phyloP scores from a whole-genome alignment of 2,329 filamentous ascomycete species.

The Cercospora citrullina region DNA sequence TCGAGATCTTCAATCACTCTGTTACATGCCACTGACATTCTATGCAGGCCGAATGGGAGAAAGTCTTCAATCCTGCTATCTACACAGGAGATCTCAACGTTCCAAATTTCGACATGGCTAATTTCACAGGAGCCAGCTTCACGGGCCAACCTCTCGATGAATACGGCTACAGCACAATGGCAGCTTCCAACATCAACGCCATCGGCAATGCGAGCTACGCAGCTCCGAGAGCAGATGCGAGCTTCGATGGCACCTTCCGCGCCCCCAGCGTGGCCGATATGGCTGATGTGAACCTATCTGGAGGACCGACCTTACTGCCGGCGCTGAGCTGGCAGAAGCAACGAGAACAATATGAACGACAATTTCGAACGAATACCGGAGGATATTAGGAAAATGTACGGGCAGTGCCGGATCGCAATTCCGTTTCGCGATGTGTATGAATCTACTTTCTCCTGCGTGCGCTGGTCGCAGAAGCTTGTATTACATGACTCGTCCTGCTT shows the following conservation, averaged over 20 bases:
- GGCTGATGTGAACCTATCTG: conserved; percentile 9
- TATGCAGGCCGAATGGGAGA: conserved; percentile 49
- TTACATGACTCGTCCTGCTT: neutral
- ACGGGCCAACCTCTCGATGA: conserved; percentile 5
- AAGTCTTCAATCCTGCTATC: conserved; percentile 43
- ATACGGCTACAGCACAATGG: conserved; percentile 15
- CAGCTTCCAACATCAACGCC: conserved; percentile 18
- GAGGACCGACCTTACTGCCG: conserved; percentile 9
- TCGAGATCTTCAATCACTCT: too few relatives aligned
- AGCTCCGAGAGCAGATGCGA: neutral
- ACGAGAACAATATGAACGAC: neutral
- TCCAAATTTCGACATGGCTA: conserved; percentile 38
- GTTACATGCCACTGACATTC: neutral
- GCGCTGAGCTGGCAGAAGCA: conserved; percentile 2
- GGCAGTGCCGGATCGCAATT: neutral
- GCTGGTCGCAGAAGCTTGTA: neutral
- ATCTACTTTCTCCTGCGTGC: neutral
- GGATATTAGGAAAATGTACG: neutral
- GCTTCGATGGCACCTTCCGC: neutral
- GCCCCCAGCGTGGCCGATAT: conserved; percentile 5
- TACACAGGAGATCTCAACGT: conserved; percentile 40
- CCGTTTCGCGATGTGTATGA: neutral
- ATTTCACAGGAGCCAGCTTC: conserved; percentile 33
- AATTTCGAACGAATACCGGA: neutral
- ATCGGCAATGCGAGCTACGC: conserved; percentile 2